Base-by-base conservation (phyloP, 495 filamentous ascomycete species). In the Lasiosphaeria ovina region DNA sequence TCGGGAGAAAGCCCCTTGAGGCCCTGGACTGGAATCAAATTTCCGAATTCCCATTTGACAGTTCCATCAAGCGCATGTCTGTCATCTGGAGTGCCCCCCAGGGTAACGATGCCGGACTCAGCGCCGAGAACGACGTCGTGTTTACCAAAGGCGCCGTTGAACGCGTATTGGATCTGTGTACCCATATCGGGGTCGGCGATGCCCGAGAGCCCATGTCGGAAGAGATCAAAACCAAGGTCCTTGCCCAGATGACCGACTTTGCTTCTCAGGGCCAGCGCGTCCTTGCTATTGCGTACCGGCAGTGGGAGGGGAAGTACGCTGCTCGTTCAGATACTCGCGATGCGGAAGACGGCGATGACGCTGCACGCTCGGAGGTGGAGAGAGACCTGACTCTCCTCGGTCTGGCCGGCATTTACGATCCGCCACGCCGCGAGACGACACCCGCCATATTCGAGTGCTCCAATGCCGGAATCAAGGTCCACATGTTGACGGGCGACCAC, bases 71-170 rank as follows among this genome's bases (percentile, higher is more conserved):
- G 76, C 83, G 87, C 55, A 94, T 94, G 90, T 87, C 89, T 32
- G 89, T 91, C 55, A 76, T 92, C 42, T 94, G 90, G 69, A 66
- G 80, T 45, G 62, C 51, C 16, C 70, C 72, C 33, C 57, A 49
- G 24, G 48, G 61, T 31, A 67, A 67, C 17, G 68, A 74, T 6
- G 66, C 68, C 6, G 66, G 59, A 7, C 51, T 73, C 24, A 57
- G 63, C 51, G 45, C 66, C 9, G 64, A 70, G 0, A 62, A 76
- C 59, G 83, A 77, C 47, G 68, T 86, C 35, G 78, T 91, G 4
- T 92, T 92, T 67, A 87, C 84, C 58, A 94, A 94, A 69, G 90
- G 90, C 4, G 90, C 90, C 6, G 90, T 92, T 40, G 90, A 94
- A 71, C 84, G 89, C 24, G 79, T 94, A 10, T 69, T 94, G 38